Base-by-base conservation (phyloP, 805 yeast genomes). In the Saccharomycopsis selenospora region DNA sequence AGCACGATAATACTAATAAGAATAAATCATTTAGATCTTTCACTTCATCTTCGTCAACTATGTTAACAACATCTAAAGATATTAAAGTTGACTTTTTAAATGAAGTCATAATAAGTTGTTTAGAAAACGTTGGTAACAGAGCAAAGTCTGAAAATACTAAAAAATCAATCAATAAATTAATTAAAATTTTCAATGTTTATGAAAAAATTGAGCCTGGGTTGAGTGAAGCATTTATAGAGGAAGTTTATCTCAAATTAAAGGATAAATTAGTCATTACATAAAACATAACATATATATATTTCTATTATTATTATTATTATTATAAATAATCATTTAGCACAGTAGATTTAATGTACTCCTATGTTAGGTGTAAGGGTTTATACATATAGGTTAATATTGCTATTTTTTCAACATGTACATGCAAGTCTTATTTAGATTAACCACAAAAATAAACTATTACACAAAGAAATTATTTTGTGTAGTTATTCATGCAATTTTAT, bases 211-310 rank as follows among this genome's bases (percentile, higher is more conserved):
- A 76, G 49, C 82, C 85, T 1, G 93, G 93, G 0, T 67, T 85
- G 40, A 66, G 79, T 43, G 80, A 76, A 49, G 87, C 86, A 0
- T 69, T 85, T 6, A 65, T 80, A 6, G 87, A 84, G 61, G 91
- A 84, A 59, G 63, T 82, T 10, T 66, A 69, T 61, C 53, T 65
- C 36, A 60, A 33, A 33, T 20, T 33, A 17, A 33, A 33, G 17
- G 38, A 33, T 33, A 10, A 33, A 17, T 6, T 33, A 6, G 38
- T 33, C 18, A 20, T 33, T 33, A 14, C 38, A 10, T 4, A n/a
- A 33, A 33, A 33, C 17, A 33, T 20, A 33, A 33, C n/a, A 33
- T 4, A 33, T 28, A 33, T 33, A 33, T 17, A 33, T 7, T 14
- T 6, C 11, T 27, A 10, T 28, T 28, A 28, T n/a, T n/a, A 28